Base-by-base conservation (phyloP, 768 basidiomycete species). In the Amyloporia xantha region DNA sequence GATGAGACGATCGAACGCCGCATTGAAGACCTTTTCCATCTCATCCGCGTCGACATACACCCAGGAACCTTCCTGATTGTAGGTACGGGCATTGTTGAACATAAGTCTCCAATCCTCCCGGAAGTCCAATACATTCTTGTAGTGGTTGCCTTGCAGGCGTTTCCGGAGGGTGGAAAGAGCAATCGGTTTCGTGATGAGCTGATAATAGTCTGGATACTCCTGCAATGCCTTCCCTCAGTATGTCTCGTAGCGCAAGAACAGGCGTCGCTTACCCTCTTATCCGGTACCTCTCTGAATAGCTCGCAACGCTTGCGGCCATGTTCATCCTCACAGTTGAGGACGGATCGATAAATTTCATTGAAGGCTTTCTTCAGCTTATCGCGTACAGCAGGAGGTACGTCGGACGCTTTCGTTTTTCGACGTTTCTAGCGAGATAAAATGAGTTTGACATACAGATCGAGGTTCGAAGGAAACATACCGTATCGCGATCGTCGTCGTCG, bases 21-120 rank as follows among this genome's bases (percentile, higher is more conserved):
- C 72, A 51, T 86, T 77, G 63, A 94, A 92, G 42, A 84, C 82
- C 62, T 86, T 88, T 68, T 95, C 87, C 87, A 94, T 91, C 70
- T 91, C 89, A 42, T 91, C 87, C 6, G 95, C 93, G 53, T 95
- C 91, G 52, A 87, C 75, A 66, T 93, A 95, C 30, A 96, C 92
- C 87, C 90, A 91, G 0, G 91, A 94, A 1, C 87, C 91, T 66
- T 95, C 91, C 65, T 87, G 84, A 64, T 97, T 97, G 73, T 91
- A 98, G 38, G 81, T 87, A 58, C 88, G 78, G 4, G 95, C 94
- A 59, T 98, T 98, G 65, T 81, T 77, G 67, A 94, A 97, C 86
- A 99, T 93, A 48, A 92, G 76, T 56, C 77, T 77, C 82, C 86
- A 91, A 65, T 95, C 91, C 40, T 81, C 78, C 49, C 78, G 73